Evolutionary conservation across 2,329 filamentous ascomycete species (phyloP), one percentile per base, ranked within the genome.

Genomic region (Claviceps pazoutovae): DNA sequence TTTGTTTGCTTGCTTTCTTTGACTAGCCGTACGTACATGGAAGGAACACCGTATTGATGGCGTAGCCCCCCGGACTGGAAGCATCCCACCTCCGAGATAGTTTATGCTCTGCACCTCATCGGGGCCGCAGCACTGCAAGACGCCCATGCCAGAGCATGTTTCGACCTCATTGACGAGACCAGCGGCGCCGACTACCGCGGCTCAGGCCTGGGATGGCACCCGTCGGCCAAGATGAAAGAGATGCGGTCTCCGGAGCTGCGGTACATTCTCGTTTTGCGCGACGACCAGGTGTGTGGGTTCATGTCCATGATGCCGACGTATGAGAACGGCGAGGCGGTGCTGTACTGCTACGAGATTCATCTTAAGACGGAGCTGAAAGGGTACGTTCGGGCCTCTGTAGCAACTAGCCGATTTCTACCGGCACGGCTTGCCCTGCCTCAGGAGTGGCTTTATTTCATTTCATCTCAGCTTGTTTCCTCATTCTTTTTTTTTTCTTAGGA

Each of bases 271-370:
- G 74, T 86, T 48, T 72, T 71, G 55, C 54, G 53, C 5, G 51
- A 58, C 11, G 54, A 44, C 26, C 42, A 23, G 11, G 56, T 83
- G 8, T 62, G 66, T 17, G 80, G 73, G 4, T 84, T 86, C 59
- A 72, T 76, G 1, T 85, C 81, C n/a, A 70, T 86, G 60, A 83
- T 86, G 82, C 75, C 84, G n/a, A 84, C 81, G 2, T 78, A 78
- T 59, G 84, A 88, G 61, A 79, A 82, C 55, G 74, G 74, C 1
- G 68, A 79, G 53, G 72, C 80, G 0, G 84, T 89, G 2, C 62
- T 88, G 19, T 91, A 89, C 64, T 83, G 86, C 64, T 91, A 89
- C 63, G 86, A 91, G 66, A 79, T 91, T 38, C 86, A 91, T 61
- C 73, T 90, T 3, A 66, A 71, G 39, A 66, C 72, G 1, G 66